These are phyloP conservation scores for Lactuca saligna DNA, from an alignment of 129 eudicot genomes.

Conservation along the genomic window DNA sequence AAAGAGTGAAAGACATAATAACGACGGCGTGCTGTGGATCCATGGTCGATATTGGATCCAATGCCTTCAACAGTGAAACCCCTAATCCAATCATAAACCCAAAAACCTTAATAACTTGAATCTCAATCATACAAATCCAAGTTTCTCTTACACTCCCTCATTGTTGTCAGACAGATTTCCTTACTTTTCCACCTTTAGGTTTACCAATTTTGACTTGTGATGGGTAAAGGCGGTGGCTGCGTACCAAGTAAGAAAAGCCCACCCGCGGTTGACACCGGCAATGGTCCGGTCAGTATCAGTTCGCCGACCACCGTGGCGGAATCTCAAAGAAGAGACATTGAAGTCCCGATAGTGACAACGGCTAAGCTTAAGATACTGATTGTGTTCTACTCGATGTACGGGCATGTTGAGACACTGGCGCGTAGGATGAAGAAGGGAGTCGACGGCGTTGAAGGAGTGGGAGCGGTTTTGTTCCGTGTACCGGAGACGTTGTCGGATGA, in stretches of 20 bases:
- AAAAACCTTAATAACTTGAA: conserved; percentile 11
- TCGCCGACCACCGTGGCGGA: conserved; percentile 14
- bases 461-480: conserved; percentile 66
- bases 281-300: conserved; percentile 26
- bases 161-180: conserved; percentile 10
- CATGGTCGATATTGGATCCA: conserved; percentile 30
- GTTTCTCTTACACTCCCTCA: neutral
- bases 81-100: conserved; percentile 24
- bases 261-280: conserved; percentile 33
- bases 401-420: conserved; percentile 84
- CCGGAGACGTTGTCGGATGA: conserved; percentile 84
- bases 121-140: neutral
- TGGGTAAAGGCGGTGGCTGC: conserved; percentile 99
- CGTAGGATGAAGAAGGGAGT: conserved; percentile 67
- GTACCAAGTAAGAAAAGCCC: conserved; percentile 80
- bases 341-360: conserved; percentile 1
- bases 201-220: conserved; percentile 15
- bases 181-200: neutral
- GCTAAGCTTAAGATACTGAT: conserved; percentile 44
- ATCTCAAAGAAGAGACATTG: conserved; percentile 12
- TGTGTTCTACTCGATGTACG: conserved; percentile 93
- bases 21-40: conserved; percentile 26
- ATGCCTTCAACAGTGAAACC: conserved; percentile 18
- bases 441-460: conserved; percentile 76
- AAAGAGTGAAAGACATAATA: conserved; percentile 26